These are phyloP conservation scores for Wickerhamiella allomyrinae DNA, from an alignment of 805 yeast genomes.

Conservation along the genomic window DNA sequence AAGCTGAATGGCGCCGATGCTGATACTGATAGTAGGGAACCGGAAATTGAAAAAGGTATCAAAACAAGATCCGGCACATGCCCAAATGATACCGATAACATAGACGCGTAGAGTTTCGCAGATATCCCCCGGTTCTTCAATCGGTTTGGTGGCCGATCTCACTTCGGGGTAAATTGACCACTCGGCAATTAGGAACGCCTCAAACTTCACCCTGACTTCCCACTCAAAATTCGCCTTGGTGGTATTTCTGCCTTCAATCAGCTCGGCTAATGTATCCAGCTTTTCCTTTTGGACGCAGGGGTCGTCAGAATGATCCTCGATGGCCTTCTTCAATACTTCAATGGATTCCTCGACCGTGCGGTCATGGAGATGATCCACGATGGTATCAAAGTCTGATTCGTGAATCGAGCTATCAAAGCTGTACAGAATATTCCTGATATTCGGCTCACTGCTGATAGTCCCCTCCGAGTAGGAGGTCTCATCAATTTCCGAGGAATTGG, in stretches of 20 bases:
- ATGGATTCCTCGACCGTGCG: constrained; percentile 26
- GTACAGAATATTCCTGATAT: not conserved
- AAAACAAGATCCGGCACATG: constrained; percentile 40
- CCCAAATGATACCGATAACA: constrained; percentile 37
- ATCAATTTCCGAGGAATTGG: too few species aligned
- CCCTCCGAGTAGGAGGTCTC: too few species aligned
- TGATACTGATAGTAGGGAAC: constrained; percentile 37
- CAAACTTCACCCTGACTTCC: constrained; percentile 20
- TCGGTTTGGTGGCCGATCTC: constrained; percentile 39
- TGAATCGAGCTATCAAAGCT: not conserved
- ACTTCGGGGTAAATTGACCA: constrained; percentile 51
- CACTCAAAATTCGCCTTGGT: constrained; percentile 14
- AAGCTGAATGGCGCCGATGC: constrained; percentile 41
- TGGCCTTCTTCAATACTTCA: constrained; percentile 28
- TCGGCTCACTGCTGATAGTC: too few species aligned
- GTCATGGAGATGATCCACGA: constrained; percentile 16
- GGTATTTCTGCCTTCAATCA: constrained; percentile 11
- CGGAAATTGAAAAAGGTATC: constrained; percentile 47
- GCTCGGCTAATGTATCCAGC: constrained; percentile 24
- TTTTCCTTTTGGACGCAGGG: constrained; percentile 32
- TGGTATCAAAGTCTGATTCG: constrained; percentile 10
- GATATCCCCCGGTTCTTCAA: constrained; percentile 34
- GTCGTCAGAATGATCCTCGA: constrained; percentile 33
- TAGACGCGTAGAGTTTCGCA: constrained; percentile 41
- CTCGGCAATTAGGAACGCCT: constrained; percentile 30